Percentiles rank a stretch among this genome's conserved stretches.
These are phyloP conservation scores for Barbatosphaeria neglecta DNA, from an alignment of 495 filamentous ascomycete species.

Conservation along the genomic window DNA sequence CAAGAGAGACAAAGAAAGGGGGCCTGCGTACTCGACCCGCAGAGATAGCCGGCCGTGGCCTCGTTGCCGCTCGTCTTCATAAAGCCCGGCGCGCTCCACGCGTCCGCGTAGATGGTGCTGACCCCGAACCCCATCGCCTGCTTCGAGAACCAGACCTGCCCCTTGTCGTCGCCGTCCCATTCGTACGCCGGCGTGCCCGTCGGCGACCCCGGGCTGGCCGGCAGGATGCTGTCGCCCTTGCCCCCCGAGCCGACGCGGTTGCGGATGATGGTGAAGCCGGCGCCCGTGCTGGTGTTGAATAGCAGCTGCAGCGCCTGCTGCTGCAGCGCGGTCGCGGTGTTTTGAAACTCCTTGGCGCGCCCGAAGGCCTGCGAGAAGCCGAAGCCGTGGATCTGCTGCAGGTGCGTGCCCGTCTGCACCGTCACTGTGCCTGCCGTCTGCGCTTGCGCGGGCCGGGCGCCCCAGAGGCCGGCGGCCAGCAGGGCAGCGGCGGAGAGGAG, in stretches of 20 bases:
- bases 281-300: conserved; percentile 31
- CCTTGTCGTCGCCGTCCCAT: conserved; percentile 29
- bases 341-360: conserved; percentile 23
- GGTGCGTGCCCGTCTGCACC: conserved; percentile 14
- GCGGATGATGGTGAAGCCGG: conserved; percentile 39
- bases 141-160: conserved; percentile 35
- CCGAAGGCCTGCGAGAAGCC: conserved; percentile 21
- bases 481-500: background rate
- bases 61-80: conserved; percentile 25
- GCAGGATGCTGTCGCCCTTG: conserved; percentile 21
- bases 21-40: conserved; percentile 19
- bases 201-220: conserved; percentile 24
- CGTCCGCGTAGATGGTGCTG: conserved; percentile 33
- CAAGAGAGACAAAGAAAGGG: background rate
- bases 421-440: too few species aligned
- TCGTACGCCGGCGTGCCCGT: conserved; percentile 21
- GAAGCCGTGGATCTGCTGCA: conserved; percentile 29
- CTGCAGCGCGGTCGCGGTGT: conserved; percentile 9
- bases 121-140: conserved; percentile 29
- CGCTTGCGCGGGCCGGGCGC: background rate
- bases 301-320: conserved; percentile 28
- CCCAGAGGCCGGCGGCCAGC: background rate
- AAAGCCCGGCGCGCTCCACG: conserved; percentile 39
- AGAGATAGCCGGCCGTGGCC: conserved; percentile 35
- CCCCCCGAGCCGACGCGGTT: conserved; percentile 31